A percentile compares a stretch with the other conserved stretches of the same genome.
Evolutionary conservation across 768 basidiomycete species (phyloP).

Genomic region (Tulasnella sp.): DNA sequence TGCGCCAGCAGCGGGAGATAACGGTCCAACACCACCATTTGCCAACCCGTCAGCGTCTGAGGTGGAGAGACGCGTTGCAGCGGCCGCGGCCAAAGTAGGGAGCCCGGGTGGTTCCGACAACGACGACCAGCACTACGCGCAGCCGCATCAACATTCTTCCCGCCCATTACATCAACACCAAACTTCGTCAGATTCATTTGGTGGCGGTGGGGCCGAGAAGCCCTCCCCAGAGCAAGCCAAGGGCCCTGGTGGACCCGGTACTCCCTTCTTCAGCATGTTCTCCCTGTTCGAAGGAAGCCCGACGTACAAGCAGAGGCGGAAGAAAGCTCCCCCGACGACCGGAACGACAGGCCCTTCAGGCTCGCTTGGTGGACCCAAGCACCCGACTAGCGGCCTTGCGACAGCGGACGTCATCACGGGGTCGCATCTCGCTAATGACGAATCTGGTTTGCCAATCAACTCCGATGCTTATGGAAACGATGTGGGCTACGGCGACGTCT

Average conservation of each 20-base stretch:
- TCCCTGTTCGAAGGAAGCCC: slow-evolving; percentile 82
- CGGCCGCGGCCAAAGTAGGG: background rate
- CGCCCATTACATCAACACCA: background rate
- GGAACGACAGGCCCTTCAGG: slow-evolving; percentile 31
- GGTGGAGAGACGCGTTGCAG: background rate
- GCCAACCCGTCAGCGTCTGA: background rate
- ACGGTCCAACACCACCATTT: background rate
- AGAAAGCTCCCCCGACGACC: slow-evolving; percentile 55
- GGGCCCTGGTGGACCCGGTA: slow-evolving; percentile 18
- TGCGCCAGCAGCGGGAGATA: background rate
- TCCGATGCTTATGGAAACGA: background rate
- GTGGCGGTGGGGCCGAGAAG: slow-evolving; percentile 1
- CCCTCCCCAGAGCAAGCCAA: slow-evolving; percentile 13
- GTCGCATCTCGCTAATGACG: background rate
- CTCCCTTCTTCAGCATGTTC: slow-evolving; percentile 59
- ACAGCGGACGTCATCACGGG: slow-evolving; percentile 22
- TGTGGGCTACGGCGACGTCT: background rate
- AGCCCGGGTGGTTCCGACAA: background rate
- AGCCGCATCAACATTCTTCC: background rate
- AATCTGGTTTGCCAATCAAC: background rate
- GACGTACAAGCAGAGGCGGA: slow-evolving; percentile 83
- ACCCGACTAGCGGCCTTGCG: slow-evolving; percentile 18
- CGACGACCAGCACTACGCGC: background rate
- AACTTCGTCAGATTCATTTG: background rate
- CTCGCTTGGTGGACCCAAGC: background rate